Evolutionary conservation across 2,329 filamentous ascomycete species (phyloP).

Genomic region (Gliomastix tumulicola): DNA sequence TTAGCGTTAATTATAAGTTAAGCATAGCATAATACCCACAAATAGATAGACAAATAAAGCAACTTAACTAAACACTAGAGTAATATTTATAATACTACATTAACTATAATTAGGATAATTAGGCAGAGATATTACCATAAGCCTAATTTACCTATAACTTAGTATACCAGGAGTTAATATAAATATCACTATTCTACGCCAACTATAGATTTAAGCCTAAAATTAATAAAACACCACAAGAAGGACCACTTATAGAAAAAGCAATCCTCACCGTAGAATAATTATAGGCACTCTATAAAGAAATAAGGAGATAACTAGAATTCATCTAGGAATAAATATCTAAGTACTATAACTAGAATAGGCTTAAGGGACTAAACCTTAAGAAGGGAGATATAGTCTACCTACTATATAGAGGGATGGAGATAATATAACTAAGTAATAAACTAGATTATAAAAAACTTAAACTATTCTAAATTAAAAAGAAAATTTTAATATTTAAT

Average conservation of each 20-base stretch:
- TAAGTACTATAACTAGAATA: constrained; percentile 8
- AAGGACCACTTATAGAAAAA: constrained; percentile 3
- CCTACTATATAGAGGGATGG: neutral
- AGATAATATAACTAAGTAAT: neutral
- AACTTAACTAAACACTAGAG: neutral
- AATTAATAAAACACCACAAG: neutral
- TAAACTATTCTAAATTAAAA: neutral
- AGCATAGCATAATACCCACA: too few relatives aligned
- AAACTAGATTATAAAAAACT: neutral
- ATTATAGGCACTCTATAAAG: too few relatives aligned
- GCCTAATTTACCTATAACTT: neutral
- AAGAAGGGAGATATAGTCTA: constrained; percentile 8
- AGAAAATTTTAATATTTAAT: neutral
- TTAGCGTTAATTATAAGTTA: constrained; percentile 1
- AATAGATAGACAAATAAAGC: too few relatives aligned
- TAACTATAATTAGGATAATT: neutral
- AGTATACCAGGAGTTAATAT: too few relatives aligned
- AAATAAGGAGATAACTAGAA: constrained; percentile 6
- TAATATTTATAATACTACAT: neutral
- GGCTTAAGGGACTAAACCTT: constrained; percentile 8
- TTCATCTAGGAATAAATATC: constrained; percentile 5
- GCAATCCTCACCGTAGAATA: constrained; percentile 1
- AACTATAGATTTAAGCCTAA: neutral
- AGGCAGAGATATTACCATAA: neutral
- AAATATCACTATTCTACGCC: too few relatives aligned